Conservation (phyloP, 2,329 filamentous ascomycete genomes). For the Fusarium albosuccineum region DNA sequence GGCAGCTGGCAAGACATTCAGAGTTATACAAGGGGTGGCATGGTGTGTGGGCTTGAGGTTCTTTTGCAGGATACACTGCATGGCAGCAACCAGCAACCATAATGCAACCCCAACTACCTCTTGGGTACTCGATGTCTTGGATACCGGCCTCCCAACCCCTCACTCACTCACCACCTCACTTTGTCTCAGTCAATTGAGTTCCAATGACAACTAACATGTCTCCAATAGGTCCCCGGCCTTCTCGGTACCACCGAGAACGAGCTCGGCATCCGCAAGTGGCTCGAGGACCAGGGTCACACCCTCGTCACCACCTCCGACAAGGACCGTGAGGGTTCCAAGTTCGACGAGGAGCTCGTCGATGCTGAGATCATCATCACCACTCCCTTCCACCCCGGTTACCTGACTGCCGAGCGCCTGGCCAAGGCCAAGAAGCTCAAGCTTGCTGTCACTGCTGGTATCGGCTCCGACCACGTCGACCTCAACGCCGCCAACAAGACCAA, state of each 20-base stretch:
- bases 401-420: conserved; percentile 93
- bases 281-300: conserved; percentile 96
- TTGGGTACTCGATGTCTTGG: conserved; percentile 16
- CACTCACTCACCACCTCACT: conserved; percentile 6
- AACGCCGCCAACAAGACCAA: conserved; percentile 98
- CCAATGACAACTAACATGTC: conserved; percentile 34
- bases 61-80: conserved; percentile 32
- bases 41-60: conserved; percentile 16
- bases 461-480: conserved; percentile 97
- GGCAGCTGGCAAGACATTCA: conserved; percentile 18
- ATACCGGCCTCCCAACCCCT: conserved; percentile 18
- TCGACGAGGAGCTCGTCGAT: conserved; percentile 95
- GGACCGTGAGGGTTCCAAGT: conserved; percentile 91
- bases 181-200: conserved; percentile 24
- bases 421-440: conserved; percentile 99
- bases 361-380: conserved; percentile 99
- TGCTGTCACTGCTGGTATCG: conserved; percentile 96
- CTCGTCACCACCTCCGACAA: conserved; percentile 98
- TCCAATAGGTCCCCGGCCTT: conserved; percentile 76
- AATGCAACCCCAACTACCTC: conserved; percentile 33
- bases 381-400: conserved; percentile 98
- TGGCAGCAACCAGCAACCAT: conserved; percentile 6
- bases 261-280: conserved; percentile 96
- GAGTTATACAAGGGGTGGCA: conserved; percentile 25
- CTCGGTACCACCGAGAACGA: conserved; percentile 98